These are phyloP conservation scores for Hypericum perforatum DNA, from an alignment of 345 rosid species.

Conservation along the genomic window DNA sequence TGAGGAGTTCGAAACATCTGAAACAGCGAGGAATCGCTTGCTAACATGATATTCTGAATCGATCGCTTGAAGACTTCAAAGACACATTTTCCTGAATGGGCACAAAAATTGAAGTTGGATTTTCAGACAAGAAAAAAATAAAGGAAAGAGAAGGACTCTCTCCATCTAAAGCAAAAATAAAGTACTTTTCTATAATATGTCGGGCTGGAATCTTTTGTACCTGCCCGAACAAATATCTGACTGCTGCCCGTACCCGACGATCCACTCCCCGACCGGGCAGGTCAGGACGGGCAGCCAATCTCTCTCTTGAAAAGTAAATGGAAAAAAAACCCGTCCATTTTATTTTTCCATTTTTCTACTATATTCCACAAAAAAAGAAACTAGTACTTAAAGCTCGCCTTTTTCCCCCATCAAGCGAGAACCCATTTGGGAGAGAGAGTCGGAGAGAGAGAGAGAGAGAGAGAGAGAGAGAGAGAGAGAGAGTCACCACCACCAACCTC, in stretches of 20 bases:
- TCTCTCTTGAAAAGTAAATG: slow-evolving; percentile 19
- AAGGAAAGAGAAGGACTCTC: not conserved
- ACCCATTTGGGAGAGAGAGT: not conserved
- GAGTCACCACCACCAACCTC: too few relatives aligned
- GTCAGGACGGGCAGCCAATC: slow-evolving; percentile 37
- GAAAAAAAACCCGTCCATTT: not conserved
- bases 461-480: slow-evolving; percentile 11
- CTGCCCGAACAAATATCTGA: slow-evolving; percentile 26
- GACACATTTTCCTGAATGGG: too few relatives aligned
- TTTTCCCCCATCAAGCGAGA: not conserved
- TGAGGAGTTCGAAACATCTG: too few relatives aligned
- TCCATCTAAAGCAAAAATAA: not conserved
- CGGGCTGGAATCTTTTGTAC: slow-evolving; percentile 6
- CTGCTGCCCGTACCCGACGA: slow-evolving; percentile 8
- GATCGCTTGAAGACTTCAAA: too few relatives aligned
- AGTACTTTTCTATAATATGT: slow-evolving; percentile 3
- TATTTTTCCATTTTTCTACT: not conserved
- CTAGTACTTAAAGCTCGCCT: slow-evolving; percentile 6
- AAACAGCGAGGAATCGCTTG: too few relatives aligned
- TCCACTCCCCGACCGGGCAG: slow-evolving; percentile 16
- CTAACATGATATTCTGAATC: too few relatives aligned
- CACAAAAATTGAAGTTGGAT: too few relatives aligned
- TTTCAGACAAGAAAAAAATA: too few relatives aligned
- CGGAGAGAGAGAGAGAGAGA: not conserved
- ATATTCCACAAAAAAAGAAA: slow-evolving; percentile 13